Base-by-base conservation (phyloP, 2,329 filamentous ascomycete species). In the Aspergillus transmontanensis region DNA sequence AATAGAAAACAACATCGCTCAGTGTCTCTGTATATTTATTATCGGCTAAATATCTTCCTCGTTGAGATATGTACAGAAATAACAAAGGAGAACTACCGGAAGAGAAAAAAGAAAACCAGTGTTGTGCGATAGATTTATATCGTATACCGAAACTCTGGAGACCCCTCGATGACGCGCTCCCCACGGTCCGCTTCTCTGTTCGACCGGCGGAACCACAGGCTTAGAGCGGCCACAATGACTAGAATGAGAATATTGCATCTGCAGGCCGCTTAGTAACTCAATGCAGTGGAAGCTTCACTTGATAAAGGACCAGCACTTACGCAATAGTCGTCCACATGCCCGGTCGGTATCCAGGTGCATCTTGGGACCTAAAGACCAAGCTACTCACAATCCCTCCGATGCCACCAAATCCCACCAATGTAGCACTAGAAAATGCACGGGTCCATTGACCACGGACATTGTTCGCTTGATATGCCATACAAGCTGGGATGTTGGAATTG, bases 381-480 rank as follows among this genome's bases (percentile, higher is more conserved):
- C 86, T 87, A 21, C 91, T 91, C 1, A 87, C 85, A 66, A 95
- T 94, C 30, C 92, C 92, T 41, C 92, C 92, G 28, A 95, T 82
- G 3, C 90, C 91, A 6, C 91, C 91, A 54, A 90, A 87, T 1
- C 89, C 90, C 2, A 95, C 90, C 4, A 94, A 84, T 0, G 89
- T 90, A 2, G 92, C 90, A 63, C 88, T 91, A 75, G 88, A 90
- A 68, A 95, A 88, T 1, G 92, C 92, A 55, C 92, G 87, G 80
- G 94, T 95, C 91, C 92, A 95, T 79, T 95, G 92, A 0, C 92
- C 92, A 59, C 91, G 88, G 72, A 96, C 89, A 77, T 96, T 96
- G 80, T 94, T 95, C 51, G 91, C 90, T 80, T 94, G 91, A 80
- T 92, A 94, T 0, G 90, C 85, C 81, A 96, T 87, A 94, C 34